Percentiles rank a stretch among this genome's conserved stretches.
Conservation (phyloP, 257 asterid genomes). For the Nemophila menziesii region DNA sequence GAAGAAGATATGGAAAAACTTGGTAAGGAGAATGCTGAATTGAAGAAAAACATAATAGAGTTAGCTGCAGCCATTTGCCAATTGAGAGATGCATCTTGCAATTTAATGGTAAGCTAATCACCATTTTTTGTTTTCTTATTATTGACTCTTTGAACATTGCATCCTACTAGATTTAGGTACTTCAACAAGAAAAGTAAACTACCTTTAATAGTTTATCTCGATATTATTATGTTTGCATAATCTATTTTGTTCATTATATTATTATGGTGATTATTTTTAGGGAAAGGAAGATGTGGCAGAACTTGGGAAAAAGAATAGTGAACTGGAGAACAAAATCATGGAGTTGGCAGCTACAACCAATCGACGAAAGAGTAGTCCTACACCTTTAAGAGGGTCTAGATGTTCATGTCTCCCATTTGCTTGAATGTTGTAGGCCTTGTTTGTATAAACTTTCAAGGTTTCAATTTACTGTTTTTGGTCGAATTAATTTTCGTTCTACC, state of each 20-base stretch:
- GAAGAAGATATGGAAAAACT: not conserved
- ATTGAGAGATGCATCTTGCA: not conserved
- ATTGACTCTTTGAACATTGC: no score
- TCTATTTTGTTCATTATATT: no score
- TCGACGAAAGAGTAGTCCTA: not conserved
- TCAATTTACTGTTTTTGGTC: no score
- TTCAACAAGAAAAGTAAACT: not conserved
- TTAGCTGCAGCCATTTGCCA: not conserved
- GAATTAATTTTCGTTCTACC: no score
- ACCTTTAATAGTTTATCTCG: no score
- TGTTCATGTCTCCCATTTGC: not conserved
- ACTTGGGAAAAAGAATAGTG: not conserved
- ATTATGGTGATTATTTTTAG: not conserved
- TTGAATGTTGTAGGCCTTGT: not conserved
- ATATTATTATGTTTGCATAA: no score
- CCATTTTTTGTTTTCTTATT: not conserved
- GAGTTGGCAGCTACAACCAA: not conserved
- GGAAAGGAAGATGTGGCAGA: not conserved
- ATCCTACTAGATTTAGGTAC: not conserved
- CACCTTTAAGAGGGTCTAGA: not conserved
- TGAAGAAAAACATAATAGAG: not conserved
- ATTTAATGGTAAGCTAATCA: not conserved
- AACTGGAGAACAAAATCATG: not conserved
- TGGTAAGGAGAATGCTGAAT: not conserved
- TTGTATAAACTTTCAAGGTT: no score